Evolutionary conservation across 352 stramenopile genomes (phyloP).

Genomic region (Globisporangium acanthophoron): DNA sequence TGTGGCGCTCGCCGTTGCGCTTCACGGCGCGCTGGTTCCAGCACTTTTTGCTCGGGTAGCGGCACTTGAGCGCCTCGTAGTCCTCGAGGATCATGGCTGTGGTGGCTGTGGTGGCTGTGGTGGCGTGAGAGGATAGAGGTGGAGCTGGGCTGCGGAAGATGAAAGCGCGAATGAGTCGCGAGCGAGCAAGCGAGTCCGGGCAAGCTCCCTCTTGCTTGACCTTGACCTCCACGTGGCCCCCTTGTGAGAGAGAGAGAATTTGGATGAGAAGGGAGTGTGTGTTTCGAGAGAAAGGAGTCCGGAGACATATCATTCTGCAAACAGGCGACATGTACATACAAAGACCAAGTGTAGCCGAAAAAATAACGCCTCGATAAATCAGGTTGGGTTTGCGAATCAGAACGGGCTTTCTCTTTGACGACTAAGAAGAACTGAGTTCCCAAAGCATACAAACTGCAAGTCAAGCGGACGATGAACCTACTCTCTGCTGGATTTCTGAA

Average conservation of each 20-base stretch:
- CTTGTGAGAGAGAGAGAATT: too few relatives aligned
- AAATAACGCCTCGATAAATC: not conserved
- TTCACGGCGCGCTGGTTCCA: constrained; percentile 77
- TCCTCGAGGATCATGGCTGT: constrained; percentile 8
- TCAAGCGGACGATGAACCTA: not conserved
- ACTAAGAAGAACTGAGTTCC: not conserved
- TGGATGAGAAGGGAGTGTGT: too few relatives aligned
- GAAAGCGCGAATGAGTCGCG: too few relatives aligned
- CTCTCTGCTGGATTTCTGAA: not conserved
- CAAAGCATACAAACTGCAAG: not conserved
- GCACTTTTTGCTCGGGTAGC: constrained; percentile 82
- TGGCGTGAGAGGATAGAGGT: not conserved
- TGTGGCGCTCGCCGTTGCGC: constrained; percentile 78
- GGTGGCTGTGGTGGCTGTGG: not conserved
- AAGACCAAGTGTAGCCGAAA: not conserved
- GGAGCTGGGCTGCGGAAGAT: too few relatives aligned
- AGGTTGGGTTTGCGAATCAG: not conserved
- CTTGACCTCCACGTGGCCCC: too few relatives aligned
- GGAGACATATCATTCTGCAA: not conserved
- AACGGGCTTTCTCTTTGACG: not conserved
- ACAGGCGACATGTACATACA: not conserved
- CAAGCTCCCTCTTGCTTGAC: too few relatives aligned
- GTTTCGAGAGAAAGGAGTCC: too few relatives aligned
- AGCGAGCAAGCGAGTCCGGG: too few relatives aligned
- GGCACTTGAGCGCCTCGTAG: constrained; percentile 43